Evolutionary conservation across 805 yeast genomes (phyloP).

Genomic region (Candida mattraensis): DNA sequence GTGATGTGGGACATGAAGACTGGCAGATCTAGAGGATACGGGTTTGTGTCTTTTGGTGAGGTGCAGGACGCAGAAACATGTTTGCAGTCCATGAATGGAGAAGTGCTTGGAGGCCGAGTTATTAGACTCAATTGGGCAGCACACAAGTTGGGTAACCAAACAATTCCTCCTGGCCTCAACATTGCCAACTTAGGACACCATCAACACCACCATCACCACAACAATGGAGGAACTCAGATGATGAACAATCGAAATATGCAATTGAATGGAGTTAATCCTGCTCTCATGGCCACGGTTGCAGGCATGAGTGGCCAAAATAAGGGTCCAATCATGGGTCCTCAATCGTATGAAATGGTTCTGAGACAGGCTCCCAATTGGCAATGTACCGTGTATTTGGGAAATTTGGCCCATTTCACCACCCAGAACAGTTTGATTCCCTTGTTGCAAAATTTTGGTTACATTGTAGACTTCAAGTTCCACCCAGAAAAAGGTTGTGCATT

Average conservation of each 20-base stretch:
- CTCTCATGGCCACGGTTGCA: constrained; percentile 8
- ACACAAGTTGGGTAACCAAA: constrained; percentile 51
- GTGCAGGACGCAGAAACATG: constrained; percentile 74
- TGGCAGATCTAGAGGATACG: constrained; percentile 88
- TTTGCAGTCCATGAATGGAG: constrained; percentile 71
- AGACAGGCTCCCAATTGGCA: constrained; percentile 82
- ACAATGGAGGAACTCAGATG: constrained; percentile 10
- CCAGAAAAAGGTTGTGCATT: constrained; percentile 88
- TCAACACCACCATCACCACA: too few species aligned
- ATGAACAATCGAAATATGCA: constrained; percentile 6
- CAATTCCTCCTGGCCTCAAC: constrained; percentile 20
- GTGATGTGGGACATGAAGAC: constrained; percentile 98
- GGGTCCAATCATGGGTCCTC: constrained; percentile 23
- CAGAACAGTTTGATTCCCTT: constrained; percentile 73
- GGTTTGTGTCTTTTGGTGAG: constrained; percentile 75
- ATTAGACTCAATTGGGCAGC: constrained; percentile 89
- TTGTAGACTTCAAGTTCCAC: constrained; percentile 76
- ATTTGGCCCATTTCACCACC: constrained; percentile 73
- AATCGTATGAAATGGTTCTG: constrained; percentile 62
- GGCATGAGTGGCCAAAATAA: constrained; percentile 11
- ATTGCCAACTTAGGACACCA: constrained; percentile 15
- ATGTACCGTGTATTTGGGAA: constrained; percentile 85
- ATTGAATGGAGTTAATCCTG: constrained; percentile 5
- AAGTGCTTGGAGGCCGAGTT: constrained; percentile 67
- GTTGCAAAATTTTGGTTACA: constrained; percentile 76